phyloP scores from a whole-genome alignment of 768 basidiomycete genomes.

The Rickenella mellea region DNA sequence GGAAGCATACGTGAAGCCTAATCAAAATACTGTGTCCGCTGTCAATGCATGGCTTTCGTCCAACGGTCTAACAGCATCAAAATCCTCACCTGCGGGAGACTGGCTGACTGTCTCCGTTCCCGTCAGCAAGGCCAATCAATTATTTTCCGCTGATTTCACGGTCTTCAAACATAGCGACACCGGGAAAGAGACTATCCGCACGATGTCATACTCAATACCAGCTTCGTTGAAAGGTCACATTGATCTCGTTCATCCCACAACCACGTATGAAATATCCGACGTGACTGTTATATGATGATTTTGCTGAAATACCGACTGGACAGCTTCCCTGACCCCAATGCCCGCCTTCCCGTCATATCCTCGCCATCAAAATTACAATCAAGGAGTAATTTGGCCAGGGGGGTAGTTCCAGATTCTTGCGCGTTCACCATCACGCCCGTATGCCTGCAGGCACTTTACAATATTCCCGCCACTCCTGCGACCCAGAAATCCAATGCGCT shows the following conservation, averaged over 20 bases:
- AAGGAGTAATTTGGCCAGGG: background rate
- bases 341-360: background rate
- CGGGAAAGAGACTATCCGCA: conserved; percentile 21
- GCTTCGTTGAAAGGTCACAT: conserved; percentile 19
- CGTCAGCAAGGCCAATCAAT: conserved; percentile 23
- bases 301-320: background rate
- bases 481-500: conserved; percentile 8
- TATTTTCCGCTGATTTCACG: conserved; percentile 25
- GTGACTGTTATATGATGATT: background rate
- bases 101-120: conserved; percentile 24
- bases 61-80: conserved; percentile 1
- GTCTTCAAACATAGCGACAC: conserved; percentile 21
- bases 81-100: conserved; percentile 15
- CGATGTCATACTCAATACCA: conserved; percentile 29
- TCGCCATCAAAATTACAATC: background rate
- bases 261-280: conserved; percentile 13
- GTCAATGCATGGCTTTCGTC: conserved; percentile 5
- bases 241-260: conserved; percentile 21
- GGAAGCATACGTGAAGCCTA: conserved; percentile 4
- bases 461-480: conserved; percentile 8
- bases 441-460: conserved; percentile 14
- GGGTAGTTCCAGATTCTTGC: conserved; percentile 4
- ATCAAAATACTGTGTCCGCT: conserved; percentile 2
- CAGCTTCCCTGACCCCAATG: background rate
- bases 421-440: conserved; percentile 9